Evolutionary conservation across 2,329 filamentous ascomycete genomes (phyloP), one percentile per base, ranked within the genome.

Genomic region (Aspergillus sp.): DNA sequence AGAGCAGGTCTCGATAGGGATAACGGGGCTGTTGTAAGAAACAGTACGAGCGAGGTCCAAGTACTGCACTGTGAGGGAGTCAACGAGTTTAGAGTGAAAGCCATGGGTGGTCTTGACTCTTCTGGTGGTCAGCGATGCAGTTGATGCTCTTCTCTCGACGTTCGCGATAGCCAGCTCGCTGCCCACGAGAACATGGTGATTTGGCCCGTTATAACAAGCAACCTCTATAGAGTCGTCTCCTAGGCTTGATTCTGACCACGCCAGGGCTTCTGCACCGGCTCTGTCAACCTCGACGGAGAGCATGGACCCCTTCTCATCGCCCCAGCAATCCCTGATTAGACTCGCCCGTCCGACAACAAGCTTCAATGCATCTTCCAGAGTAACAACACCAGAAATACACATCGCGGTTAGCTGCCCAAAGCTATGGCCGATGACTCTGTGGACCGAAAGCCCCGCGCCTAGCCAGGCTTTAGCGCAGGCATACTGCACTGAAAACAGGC

Each of bases 181-280:
- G 0, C 80, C 80, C 1, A 75, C 77, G 1, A 84, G 19, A 0
- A 76, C 77, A 60, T 78, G 76, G 57, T 70, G 79, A 4, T 58
- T 62, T 0, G 76, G 76, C 0, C 79, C 77, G 49, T 81, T 82
- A 64, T 70, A 79, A 62, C 81, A 84, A 0, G 82, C 81, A 37
- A 84, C 77, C 1, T 44, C 62, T 31, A 31, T 31, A 31, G 27
- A 31, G 27, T 31, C 27, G 1, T 31, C 27, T 31, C 27, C 27
- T 57, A 49, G 7, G 31, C 9, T 25, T 31, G 25, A 9, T 6
- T 55, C 53, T 3, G 53, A 39, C 47, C 5, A 23, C 7, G 44
- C 35, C 9, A 41, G n/a, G 25, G 65, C 71, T 48, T 77, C 58
- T 4, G 31, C 52, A 31, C 21, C 35, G 8, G 12, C 35, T 5